Conservation (phyloP, 1,139 yeast species). For the Sugiyamaella japonica region DNA sequence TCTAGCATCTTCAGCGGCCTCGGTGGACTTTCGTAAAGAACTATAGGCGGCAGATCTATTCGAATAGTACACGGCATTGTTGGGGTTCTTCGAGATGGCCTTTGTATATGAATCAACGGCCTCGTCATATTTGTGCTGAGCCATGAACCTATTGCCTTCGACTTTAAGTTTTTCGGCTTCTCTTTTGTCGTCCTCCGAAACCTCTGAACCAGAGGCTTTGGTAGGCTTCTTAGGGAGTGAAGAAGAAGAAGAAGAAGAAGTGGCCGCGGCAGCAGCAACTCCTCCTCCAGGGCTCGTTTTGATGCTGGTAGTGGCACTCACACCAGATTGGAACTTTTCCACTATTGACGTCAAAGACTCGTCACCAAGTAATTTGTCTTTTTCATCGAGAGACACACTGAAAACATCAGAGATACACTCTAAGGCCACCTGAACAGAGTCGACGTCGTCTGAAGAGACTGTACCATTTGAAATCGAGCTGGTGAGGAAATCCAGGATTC, state of each 20-base stretch:
- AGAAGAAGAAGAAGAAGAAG: conserved; percentile 18
- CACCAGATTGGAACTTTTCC: conserved; percentile 27
- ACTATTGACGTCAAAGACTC: conserved; percentile 38
- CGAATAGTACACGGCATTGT: conserved; percentile 81
- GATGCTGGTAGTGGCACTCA: conserved; percentile 1
- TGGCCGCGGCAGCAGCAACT: conserved; percentile 25
- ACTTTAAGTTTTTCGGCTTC: conserved; percentile 81
- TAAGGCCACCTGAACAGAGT: conserved; percentile 92
- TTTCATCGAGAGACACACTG: conserved; percentile 54
- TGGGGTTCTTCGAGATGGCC: conserved; percentile 71
- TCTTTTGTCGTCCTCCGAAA: conserved; percentile 53
- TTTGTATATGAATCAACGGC: conserved; percentile 78
- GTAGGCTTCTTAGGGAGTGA: conserved; percentile 31
- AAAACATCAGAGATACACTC: conserved; percentile 91
- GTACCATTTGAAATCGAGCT: conserved; percentile 60
- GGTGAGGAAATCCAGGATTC: conserved; percentile 72
- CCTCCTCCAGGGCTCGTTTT: conserved; percentile 29
- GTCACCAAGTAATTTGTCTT: conserved; percentile 50
- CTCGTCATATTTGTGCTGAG: conserved; percentile 63
- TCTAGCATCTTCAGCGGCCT: conserved; percentile 82
- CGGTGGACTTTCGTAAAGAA: conserved; percentile 67
- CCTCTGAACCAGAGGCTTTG: neutral
- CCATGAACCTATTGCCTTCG: conserved; percentile 91
- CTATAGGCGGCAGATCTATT: conserved; percentile 98
- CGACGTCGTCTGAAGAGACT: conserved; percentile 75